Base-by-base conservation (phyloP, 768 basidiomycete species). In the Fomitopsis serialis region DNA sequence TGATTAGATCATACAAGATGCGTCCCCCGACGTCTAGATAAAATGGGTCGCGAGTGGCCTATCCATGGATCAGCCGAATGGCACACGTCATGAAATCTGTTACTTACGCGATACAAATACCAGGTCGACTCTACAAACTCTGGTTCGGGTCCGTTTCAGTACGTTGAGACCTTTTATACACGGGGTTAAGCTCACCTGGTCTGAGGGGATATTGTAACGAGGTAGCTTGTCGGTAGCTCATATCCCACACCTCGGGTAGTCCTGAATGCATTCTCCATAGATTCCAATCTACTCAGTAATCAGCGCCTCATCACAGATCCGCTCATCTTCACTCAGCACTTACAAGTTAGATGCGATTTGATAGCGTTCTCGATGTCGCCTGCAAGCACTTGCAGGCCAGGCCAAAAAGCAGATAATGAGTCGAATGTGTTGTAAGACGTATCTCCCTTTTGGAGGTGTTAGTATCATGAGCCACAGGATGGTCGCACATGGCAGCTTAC, bases 101-200 rank as follows among this genome's bases (percentile, higher is more conserved):
- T 1, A 68, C 81, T 57, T 60, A 89, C 92, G 48, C 89, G 79
- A 63, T 97, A 98, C 17, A 98, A 74, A 70, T 95, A 97, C 85
- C 94, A 95, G 5, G 92, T 99, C 21, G 90, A 93, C 70, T 99
- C 97, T 53, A 97, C 80, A 61, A 97, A 95, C 70, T 99, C 96
- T 82, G 29, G 29, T 8, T 46, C 54, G 23, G 42, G 37, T 17
- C 49, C 35, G 21, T 32, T 46, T 37, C 12, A 50, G n/a, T 42
- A 42, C n/a, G n/a, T 21, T 2, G 6, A 19, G 10, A 45, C 36
- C 40, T 25, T 27, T 11, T 4, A n/a, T n/a, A n/a, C 9, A 35
- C 2, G 37, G 48, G 17, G 42, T 52, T 15, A 23, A 24, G 57
- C 67, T 54, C 62, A 81, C 85, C 85, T 54, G 91, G 91, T 50